phyloP scores from a whole-genome alignment of 805 yeast genomes.

The Zygoascus flipseniorum region DNA sequence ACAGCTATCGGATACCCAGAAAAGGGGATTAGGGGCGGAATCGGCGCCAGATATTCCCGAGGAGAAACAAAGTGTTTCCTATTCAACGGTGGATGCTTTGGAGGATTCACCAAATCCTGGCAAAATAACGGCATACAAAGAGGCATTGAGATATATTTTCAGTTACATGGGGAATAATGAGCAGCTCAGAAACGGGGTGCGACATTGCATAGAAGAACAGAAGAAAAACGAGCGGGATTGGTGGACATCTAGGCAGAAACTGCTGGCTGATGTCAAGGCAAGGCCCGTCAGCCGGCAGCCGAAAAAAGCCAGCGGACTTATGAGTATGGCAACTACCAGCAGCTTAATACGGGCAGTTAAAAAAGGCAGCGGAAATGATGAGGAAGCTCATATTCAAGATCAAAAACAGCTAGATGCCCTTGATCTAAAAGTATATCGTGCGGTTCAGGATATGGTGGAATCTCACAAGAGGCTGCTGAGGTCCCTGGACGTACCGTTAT shows the following conservation, averaged over 20 bases:
- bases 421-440: slow-evolving; percentile 11
- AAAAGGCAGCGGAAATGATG: not conserved
- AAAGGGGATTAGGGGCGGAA: not conserved
- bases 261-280: not conserved
- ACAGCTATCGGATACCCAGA: slow-evolving; percentile 7
- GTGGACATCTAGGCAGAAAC: slow-evolving; percentile 3
- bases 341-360: not conserved
- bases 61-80: not conserved
- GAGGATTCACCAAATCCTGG: slow-evolving; percentile 11
- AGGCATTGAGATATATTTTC: slow-evolving; percentile 16
- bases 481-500: slow-evolving; percentile 15
- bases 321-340: not conserved
- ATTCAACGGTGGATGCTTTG: not conserved
- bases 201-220: slow-evolving; percentile 13
- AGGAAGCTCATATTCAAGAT: not conserved
- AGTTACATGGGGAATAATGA: slow-evolving; percentile 10
- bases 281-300: not conserved
- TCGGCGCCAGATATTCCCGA: not conserved
- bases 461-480: slow-evolving; percentile 5
- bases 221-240: slow-evolving; percentile 13
- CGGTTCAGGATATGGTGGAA: slow-evolving; percentile 3
- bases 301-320: not conserved
- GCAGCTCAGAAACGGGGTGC: slow-evolving; percentile 7
- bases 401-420: slow-evolving; percentile 8
- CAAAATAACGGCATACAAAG: slow-evolving; percentile 11